Base-by-base conservation (phyloP, 768 basidiomycete species). In the Boletus pseudo-olivaceus region DNA sequence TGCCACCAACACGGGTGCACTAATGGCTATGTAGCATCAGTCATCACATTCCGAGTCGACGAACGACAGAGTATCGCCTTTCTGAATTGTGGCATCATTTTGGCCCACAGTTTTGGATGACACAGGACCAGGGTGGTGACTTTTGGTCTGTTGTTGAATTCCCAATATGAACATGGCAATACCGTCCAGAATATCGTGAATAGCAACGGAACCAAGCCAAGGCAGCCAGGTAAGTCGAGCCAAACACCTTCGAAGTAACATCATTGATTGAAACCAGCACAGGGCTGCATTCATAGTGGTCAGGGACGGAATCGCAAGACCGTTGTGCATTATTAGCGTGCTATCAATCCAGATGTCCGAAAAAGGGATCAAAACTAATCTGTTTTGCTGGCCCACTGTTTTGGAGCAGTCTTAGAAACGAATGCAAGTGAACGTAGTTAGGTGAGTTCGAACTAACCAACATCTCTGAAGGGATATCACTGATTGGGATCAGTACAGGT, bases 81-180 rank as follows among this genome's bases (percentile, higher is more conserved):
- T 45, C 29, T 14, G 29, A 19, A 15, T 5, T 15, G 7, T 33
- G 32, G 30, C 8, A 46, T 33, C 27, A 29, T n/a, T 10, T n/a
- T 29, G 3, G 29, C 11, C 7, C 27, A 19, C 11, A 4, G 1
- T 29, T 4, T 11, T 29, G 17, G 1, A 19, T 98, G 60, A 90
- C 86, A 15, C 81, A 87, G 51, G 75, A 85, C 55, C 83, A 92
- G 60, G 80, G 77, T 8, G 87, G 85, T 1, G 84, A 87, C 60
- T 91, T 91, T 65, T 78, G 78, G 61, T 84, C 82, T 5, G 71
- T 98, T 49, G 85, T 98, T 9, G 93, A 23, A 98, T 68, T 74
- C 95, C 34, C 91, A 92, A 69, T 96, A 98, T 66, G 84, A 90
- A 61, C 87, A 96, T 68, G 96, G 94, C 0, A 96, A 98, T 67